Base-by-base conservation (phyloP, 371 early-diverging fungal genomes). In the Mortierella sp. region DNA sequence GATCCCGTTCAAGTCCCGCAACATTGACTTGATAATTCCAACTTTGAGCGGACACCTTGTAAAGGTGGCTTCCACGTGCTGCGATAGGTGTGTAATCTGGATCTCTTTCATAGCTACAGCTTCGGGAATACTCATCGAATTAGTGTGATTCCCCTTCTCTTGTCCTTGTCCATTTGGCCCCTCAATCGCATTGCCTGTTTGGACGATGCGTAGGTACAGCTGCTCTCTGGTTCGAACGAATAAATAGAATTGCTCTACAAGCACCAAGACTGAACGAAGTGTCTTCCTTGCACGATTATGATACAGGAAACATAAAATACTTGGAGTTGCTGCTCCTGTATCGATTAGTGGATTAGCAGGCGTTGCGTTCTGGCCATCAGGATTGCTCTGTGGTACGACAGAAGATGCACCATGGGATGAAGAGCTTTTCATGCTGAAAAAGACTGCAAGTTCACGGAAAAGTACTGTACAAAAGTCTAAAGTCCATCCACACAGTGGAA, bases 401-500 rank as follows among this genome's bases (percentile, higher is more conserved):
- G 75, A 49, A 13, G 63, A 19, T n/a, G 62, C 13, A 40, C 70
- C 70, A 12, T 58, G 56, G 13, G 49, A 29, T 2, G 56, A 15
- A 0, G 71, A 47, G 5, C 45, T 67, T 54, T 64, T 80, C 71
- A 74, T 67, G 29, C 64, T 74, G 37, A 80, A 49, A 29, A 80
- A 80, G 2, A 80, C 56, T 0, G 70, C 67, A 63, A 80, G 68
- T 42, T 80, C 80, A 12, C 74, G 74, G 65, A 80, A 80, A 12
- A 80, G 71, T 6, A 80, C 37, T n/a, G 75, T 80, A 31, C 80
- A 80, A 64, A 80, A 74, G 37, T 80, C 80, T 28, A 80, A 49
- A 0, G 56, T 64, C 80, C 80, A 80, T 43, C 80, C 80, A 23
- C 67, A 66, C 17, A 80, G 71, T 0, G 80, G 80, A 15, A 74